phyloP scores from a whole-genome alignment of 2,329 filamentous ascomycete species.

The Nectriaceae sp. region DNA sequence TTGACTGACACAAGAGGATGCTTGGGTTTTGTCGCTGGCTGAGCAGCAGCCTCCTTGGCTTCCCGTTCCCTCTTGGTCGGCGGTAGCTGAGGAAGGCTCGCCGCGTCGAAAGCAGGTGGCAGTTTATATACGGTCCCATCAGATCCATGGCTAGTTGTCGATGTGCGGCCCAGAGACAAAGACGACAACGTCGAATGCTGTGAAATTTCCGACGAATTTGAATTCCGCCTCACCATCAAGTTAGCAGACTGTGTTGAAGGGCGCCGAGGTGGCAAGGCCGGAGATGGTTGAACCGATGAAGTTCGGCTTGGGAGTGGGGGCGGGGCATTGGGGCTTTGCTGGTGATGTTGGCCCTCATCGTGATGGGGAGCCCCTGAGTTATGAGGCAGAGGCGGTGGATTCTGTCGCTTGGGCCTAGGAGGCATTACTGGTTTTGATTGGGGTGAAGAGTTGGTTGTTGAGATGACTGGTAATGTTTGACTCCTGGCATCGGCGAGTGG shows the following conservation, averaged over 20 bases:
- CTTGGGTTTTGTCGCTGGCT: slow-evolving; percentile 19
- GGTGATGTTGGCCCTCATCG: slow-evolving; percentile 3
- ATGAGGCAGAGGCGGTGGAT: slow-evolving; percentile 10
- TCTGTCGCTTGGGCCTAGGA: slow-evolving; percentile 21
- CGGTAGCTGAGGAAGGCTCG: slow-evolving; percentile 59
- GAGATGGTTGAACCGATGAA: slow-evolving; percentile 36
- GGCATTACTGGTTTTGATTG: slow-evolving; percentile 20
- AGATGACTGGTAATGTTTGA: slow-evolving; percentile 38
- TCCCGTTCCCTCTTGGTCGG: slow-evolving; percentile 57
- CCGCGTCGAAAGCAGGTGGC: slow-evolving; percentile 56
- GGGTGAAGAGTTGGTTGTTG: slow-evolving; percentile 25
- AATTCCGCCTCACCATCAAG: slow-evolving; percentile 50
- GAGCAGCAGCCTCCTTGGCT: slow-evolving; percentile 33
- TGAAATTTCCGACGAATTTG: slow-evolving; percentile 60
- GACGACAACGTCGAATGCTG: slow-evolving; percentile 55
- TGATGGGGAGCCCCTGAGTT: background rate
- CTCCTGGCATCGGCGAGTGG: slow-evolving; percentile 39
- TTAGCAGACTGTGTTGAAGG: slow-evolving; percentile 44
- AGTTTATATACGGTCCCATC: slow-evolving; percentile 49
- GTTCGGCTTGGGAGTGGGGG: slow-evolving; percentile 39
- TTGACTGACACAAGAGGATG: slow-evolving; percentile 6
- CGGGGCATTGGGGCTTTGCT: slow-evolving; percentile 21
- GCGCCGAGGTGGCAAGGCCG: slow-evolving; percentile 53
- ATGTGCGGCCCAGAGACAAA: slow-evolving; percentile 49
- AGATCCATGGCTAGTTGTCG: slow-evolving; percentile 50